phyloP scores from a whole-genome alignment of 1,284 basidiomycete genomes.

The Heterobasidion annosum region DNA sequence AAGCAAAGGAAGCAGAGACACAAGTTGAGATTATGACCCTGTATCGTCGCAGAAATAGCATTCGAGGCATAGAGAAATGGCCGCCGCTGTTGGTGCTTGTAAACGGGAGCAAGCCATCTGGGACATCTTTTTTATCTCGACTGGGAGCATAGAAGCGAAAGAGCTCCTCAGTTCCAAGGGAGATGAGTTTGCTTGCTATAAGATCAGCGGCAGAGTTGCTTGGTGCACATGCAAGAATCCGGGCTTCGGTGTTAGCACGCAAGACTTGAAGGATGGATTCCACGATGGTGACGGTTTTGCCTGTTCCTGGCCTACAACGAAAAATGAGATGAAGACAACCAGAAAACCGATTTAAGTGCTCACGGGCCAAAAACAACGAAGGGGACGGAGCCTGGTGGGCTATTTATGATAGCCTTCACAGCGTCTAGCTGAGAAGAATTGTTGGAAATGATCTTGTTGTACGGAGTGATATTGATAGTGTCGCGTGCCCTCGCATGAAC shows the following conservation, averaged over 20 bases:
- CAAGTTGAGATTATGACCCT: slow-evolving; percentile 54
- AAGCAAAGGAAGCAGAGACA: slow-evolving; percentile 45
- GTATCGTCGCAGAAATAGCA: slow-evolving; percentile 33
- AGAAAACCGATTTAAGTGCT: slow-evolving; percentile 17
- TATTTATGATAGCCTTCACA: slow-evolving; percentile 38
- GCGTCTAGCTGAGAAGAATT: slow-evolving; percentile 49
- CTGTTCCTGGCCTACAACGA: slow-evolving; percentile 46
- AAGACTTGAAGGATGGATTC: slow-evolving; percentile 58
- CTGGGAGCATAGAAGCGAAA: slow-evolving; percentile 63
- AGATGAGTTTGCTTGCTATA: slow-evolving; percentile 41
- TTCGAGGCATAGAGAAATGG: slow-evolving; percentile 37
- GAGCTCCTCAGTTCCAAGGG: slow-evolving; percentile 28
- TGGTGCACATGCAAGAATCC: slow-evolving; percentile 55
- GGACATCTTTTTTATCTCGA: slow-evolving; percentile 32
- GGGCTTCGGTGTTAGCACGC: slow-evolving; percentile 26
- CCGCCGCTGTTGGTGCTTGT: slow-evolving; percentile 29
- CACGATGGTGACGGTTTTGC: slow-evolving; percentile 61
- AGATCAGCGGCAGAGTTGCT: slow-evolving; percentile 58
- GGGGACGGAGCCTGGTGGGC: slow-evolving; percentile 36
- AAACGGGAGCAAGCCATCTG: slow-evolving; percentile 31
- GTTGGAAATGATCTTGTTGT: slow-evolving; percentile 33
- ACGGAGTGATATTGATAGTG: slow-evolving; percentile 14
- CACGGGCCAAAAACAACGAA: slow-evolving; percentile 64
- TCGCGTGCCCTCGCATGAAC: slow-evolving; percentile 11
- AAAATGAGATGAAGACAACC: background rate